Evolutionary conservation across 495 filamentous ascomycete species (phyloP).

Genomic region (Penicillium cataractarum): DNA sequence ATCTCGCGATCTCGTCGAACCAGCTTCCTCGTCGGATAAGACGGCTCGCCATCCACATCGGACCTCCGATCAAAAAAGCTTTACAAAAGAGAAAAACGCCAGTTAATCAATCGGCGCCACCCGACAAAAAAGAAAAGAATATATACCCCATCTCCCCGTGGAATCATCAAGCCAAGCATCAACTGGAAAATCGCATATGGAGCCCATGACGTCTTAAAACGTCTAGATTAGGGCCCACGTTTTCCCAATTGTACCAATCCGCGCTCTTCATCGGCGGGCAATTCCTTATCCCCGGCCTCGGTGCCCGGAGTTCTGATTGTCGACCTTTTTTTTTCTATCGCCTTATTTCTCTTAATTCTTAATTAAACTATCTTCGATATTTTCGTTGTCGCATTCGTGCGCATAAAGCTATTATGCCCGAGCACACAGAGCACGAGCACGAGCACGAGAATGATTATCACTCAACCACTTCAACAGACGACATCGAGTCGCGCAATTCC

Average conservation of each 20-base stretch:
- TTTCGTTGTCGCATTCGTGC: not conserved
- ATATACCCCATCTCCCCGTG: not conserved
- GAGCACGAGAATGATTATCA: not conserved
- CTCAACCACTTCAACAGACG: conserved; percentile 28
- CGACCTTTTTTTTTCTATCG: not conserved
- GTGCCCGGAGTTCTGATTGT: not conserved
- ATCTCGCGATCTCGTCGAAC: not conserved
- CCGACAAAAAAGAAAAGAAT: not conserved
- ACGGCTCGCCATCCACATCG: conserved; percentile 22
- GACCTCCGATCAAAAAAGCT: conserved; percentile 25
- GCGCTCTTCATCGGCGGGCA: conserved; percentile 4
- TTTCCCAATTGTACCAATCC: conserved; percentile 2
- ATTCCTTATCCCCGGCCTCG: conserved; percentile 8
- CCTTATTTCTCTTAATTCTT: not conserved
- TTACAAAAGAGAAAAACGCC: not conserved
- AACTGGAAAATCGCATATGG: not conserved
- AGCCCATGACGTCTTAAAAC: not conserved
- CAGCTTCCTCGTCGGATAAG: conserved; percentile 18
- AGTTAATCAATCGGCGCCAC: not conserved
- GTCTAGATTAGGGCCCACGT: not conserved
- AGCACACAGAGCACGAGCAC: conserved; percentile 30
- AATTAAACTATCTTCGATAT: not conserved
- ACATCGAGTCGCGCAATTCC: conserved; percentile 28
- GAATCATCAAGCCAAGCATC: conserved; percentile 2
- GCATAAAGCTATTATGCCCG: conserved; percentile 19